phyloP scores from a whole-genome alignment of 1,139 yeast genomes.

The Chernovozyma sophiae-reginae region DNA sequence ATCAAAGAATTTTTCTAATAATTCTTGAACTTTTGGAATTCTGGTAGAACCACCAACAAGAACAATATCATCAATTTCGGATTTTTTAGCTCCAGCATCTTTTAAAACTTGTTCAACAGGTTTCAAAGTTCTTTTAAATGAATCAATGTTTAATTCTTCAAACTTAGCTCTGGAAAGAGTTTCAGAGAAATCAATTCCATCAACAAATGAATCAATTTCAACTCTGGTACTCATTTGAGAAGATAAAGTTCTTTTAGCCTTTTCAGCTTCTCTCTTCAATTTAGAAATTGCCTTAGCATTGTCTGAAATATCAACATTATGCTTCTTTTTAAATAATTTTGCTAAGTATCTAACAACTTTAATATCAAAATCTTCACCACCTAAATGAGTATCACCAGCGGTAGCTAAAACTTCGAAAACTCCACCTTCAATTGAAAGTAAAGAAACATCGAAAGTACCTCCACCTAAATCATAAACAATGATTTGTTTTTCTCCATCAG shows the following conservation, averaged over 20 bases:
- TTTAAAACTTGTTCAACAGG: slow-evolving; percentile 91
- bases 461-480: slow-evolving; percentile 54
- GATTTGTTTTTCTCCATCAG: slow-evolving; percentile 48
- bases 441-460: slow-evolving; percentile 52
- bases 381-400: slow-evolving; percentile 54
- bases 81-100: slow-evolving; percentile 80
- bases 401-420: slow-evolving; percentile 51
- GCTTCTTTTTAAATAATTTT: slow-evolving; percentile 84
- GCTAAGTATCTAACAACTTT: slow-evolving; percentile 83
- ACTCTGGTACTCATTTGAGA: slow-evolving; percentile 86
- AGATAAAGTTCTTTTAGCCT: slow-evolving; percentile 92
- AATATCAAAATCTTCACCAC: slow-evolving; percentile 95
- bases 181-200: slow-evolving; percentile 93
- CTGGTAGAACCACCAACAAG: slow-evolving; percentile 97
- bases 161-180: slow-evolving; percentile 92
- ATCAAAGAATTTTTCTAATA: slow-evolving; percentile 80
- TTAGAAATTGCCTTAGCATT: slow-evolving; percentile 81
- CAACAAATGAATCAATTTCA: slow-evolving; percentile 92
- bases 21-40: slow-evolving; percentile 94
- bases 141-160: slow-evolving; percentile 84
- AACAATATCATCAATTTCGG: slow-evolving; percentile 86
- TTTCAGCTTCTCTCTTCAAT: slow-evolving; percentile 93
- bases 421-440: slow-evolving; percentile 50
- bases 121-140: slow-evolving; percentile 84
- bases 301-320: slow-evolving; percentile 67